Conservation (phyloP, 2,329 filamentous ascomycete genomes). For the Aspergillus proliferans region DNA sequence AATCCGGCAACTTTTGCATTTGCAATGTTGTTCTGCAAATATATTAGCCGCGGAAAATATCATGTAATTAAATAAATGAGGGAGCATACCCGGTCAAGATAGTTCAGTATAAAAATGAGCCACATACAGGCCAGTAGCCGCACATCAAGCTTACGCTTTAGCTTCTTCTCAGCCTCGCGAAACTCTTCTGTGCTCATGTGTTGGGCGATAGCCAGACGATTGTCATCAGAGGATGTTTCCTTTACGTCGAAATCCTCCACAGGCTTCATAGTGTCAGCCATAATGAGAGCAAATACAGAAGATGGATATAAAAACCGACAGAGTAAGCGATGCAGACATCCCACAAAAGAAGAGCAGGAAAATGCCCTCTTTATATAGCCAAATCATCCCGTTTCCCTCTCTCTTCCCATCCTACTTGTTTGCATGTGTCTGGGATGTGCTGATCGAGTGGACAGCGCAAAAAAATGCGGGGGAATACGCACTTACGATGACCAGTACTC, state of each 20-base stretch:
- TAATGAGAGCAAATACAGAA: not conserved
- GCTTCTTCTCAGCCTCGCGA: not conserved
- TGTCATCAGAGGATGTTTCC: not conserved
- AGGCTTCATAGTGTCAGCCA: not conserved
- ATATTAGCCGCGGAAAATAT: too few species aligned
- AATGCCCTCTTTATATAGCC: too few species aligned
- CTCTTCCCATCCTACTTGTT: too few species aligned
- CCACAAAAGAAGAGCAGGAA: too few species aligned
- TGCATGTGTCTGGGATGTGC: too few species aligned
- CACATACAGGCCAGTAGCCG: not conserved
- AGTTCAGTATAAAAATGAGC: not conserved
- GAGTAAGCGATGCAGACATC: not conserved
- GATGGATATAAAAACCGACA: not conserved
- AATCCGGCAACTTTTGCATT: constrained; percentile 36
- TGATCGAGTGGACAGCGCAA: too few species aligned
- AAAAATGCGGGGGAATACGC: too few species aligned
- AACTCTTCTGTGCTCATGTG: not conserved
- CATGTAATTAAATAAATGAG: too few species aligned
- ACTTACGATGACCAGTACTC: too few species aligned
- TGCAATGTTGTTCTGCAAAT: constrained; percentile 30
- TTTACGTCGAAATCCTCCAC: not conserved
- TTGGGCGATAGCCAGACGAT: not conserved
- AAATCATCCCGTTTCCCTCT: too few species aligned
- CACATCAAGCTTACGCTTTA: not conserved
- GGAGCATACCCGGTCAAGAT: not conserved